Evolutionary conservation across 768 basidiomycete species (phyloP).

Genomic region (Kwoniella sp.): DNA sequence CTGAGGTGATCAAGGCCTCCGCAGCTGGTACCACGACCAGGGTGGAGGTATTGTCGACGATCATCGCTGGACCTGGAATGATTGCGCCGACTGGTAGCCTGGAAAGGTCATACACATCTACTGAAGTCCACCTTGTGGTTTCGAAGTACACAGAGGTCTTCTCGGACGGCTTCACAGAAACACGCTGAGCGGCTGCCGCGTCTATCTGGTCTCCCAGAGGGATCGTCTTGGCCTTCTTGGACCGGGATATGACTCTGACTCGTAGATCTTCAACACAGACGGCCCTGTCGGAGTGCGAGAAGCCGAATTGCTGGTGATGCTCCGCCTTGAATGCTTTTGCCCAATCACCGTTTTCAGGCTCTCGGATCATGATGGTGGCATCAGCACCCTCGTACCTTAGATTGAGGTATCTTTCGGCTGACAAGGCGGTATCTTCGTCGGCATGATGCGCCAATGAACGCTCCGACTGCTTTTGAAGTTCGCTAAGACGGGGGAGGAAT

Average conservation of each 20-base stretch:
- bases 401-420: constrained; percentile 35
- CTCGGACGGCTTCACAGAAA: not conserved
- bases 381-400: constrained; percentile 59
- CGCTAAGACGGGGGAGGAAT: not conserved
- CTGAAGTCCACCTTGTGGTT: not conserved
- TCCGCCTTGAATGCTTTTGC: constrained; percentile 66
- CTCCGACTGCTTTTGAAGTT: not conserved
- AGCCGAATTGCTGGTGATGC: constrained; percentile 40
- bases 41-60: constrained; percentile 93
- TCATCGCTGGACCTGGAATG: constrained; percentile 83
- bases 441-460: constrained; percentile 22
- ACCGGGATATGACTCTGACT: constrained; percentile 20
- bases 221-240: not conserved
- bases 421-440: constrained; percentile 16
- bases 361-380: constrained; percentile 81
- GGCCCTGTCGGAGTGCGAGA: constrained; percentile 60
- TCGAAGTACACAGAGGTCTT: not conserved
- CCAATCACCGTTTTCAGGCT: constrained; percentile 68
- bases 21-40: constrained; percentile 74
- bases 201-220: not conserved
- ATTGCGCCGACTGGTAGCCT: constrained; percentile 36
- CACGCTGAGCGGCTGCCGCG: not conserved
- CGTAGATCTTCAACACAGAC: constrained; percentile 38
- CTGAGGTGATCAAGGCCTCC: constrained; percentile 30
- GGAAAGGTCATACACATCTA: constrained; percentile 3